Conservation (phyloP, 108 stramenopile species). For the Skeletonema potamos region DNA sequence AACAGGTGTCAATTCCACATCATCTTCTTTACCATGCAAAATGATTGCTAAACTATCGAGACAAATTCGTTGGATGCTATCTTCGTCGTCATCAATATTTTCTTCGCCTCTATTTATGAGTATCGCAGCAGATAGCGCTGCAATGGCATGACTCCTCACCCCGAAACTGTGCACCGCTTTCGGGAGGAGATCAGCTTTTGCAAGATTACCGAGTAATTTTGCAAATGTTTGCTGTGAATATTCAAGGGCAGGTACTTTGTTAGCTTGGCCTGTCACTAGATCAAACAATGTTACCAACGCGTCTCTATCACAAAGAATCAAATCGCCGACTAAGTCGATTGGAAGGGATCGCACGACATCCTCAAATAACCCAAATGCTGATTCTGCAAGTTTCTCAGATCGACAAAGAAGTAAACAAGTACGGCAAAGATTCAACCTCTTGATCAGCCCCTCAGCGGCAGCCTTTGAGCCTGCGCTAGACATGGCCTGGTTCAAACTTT, state of each 20-base stretch:
- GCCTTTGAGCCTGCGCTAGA: slow-evolving; percentile 26
- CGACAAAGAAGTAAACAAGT: slow-evolving; percentile 62
- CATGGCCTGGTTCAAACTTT: slow-evolving; percentile 42
- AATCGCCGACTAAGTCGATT: slow-evolving; percentile 52
- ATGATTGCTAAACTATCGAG: slow-evolving; percentile 66
- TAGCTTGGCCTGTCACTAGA: slow-evolving; percentile 50
- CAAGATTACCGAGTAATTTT: slow-evolving; percentile 53
- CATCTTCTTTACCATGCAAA: slow-evolving; percentile 26
- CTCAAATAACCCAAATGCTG: slow-evolving; percentile 62
- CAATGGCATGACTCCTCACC: slow-evolving; percentile 62
- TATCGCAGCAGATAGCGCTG: slow-evolving; percentile 69
- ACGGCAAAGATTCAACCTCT: slow-evolving; percentile 59
- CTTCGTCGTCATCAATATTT: slow-evolving; percentile 53
- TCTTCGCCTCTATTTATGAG: slow-evolving; percentile 52
- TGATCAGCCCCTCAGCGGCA: slow-evolving; percentile 50
- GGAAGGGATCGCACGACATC: slow-evolving; percentile 38
- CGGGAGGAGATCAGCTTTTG: slow-evolving; percentile 55
- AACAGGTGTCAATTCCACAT: slow-evolving; percentile 33
- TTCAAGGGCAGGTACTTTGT: slow-evolving; percentile 3
- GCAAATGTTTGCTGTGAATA: slow-evolving; percentile 53
- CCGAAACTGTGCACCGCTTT: slow-evolving; percentile 58
- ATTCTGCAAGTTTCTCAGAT: slow-evolving; percentile 52
- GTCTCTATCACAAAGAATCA: slow-evolving; percentile 58
- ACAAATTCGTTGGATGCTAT: slow-evolving; percentile 56
- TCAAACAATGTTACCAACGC: slow-evolving; percentile 67